These are phyloP conservation scores for Metschnikowia proteae DNA, from an alignment of 805 yeast genomes.

Conservation along the genomic window DNA sequence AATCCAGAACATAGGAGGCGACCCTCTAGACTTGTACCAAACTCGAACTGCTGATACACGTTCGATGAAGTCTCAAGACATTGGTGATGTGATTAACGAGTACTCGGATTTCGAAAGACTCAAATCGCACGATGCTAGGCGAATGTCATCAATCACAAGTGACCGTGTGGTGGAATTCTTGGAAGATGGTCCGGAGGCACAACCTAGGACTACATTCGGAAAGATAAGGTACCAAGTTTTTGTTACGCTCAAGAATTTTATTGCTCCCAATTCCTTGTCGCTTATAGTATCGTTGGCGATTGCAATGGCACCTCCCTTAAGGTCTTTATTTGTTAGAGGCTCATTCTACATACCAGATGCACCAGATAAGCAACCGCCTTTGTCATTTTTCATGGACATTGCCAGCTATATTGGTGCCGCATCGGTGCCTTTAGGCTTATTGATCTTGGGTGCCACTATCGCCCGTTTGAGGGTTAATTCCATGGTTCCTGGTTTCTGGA, in stretches of 20 bases:
- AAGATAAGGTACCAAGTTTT: neutral
- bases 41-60: slow-evolving; percentile 24
- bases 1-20: slow-evolving; percentile 3
- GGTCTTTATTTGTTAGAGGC: slow-evolving; percentile 50
- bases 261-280: slow-evolving; percentile 69
- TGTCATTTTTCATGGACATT: slow-evolving; percentile 81
- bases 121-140: slow-evolving; percentile 16
- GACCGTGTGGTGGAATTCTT: slow-evolving; percentile 12
- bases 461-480: slow-evolving; percentile 61
- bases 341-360: slow-evolving; percentile 59
- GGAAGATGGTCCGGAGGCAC: neutral
- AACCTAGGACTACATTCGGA: neutral
- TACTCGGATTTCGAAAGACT: slow-evolving; percentile 45
- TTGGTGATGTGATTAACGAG: slow-evolving; percentile 39
- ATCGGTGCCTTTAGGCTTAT: slow-evolving; percentile 80
- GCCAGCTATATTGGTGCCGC: slow-evolving; percentile 80
- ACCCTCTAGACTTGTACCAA: slow-evolving; percentile 4
- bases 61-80: slow-evolving; percentile 29
- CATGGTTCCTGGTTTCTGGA: slow-evolving; percentile 70
- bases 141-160: neutral
- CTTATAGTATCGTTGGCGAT: slow-evolving; percentile 62
- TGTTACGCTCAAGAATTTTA: slow-evolving; percentile 44
- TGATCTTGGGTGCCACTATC: slow-evolving; percentile 82
- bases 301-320: slow-evolving; percentile 77
- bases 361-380: slow-evolving; percentile 80